phyloP scores from a whole-genome alignment of 139 green algal species.

The Closterium sp. region DNA sequence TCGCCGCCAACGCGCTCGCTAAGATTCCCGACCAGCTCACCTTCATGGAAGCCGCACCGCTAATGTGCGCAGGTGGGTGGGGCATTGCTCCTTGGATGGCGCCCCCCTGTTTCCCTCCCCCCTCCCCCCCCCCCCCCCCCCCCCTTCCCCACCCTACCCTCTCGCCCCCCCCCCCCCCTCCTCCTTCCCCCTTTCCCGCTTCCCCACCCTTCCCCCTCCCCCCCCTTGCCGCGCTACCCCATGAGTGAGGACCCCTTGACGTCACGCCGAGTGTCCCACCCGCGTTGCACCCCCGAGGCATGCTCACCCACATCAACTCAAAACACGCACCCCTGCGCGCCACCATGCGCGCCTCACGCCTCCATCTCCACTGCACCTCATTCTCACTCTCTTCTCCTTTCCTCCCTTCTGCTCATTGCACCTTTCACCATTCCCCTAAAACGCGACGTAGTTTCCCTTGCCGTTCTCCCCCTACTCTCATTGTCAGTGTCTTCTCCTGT shows the following conservation, averaged over 20 bases:
- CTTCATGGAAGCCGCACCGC: constrained; percentile 19
- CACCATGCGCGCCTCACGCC: too few species aligned
- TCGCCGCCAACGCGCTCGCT: constrained; percentile 8
- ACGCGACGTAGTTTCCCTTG: too few species aligned
- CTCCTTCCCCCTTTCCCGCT: neutral
- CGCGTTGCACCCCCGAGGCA: too few species aligned
- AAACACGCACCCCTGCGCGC: too few species aligned
- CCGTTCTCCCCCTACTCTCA: too few species aligned
- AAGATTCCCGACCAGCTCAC: constrained; percentile 20
- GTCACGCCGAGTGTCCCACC: too few species aligned
- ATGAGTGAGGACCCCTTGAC: neutral
- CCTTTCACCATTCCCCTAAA: too few species aligned
- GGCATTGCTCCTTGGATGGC: neutral
- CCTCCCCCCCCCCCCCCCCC: neutral
- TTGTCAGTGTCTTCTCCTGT: too few species aligned
- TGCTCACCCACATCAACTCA: too few species aligned
- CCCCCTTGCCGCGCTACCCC: neutral
- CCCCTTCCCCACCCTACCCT: neutral
- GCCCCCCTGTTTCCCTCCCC: neutral
- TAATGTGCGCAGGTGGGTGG: constrained; percentile 30
- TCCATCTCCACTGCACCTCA: too few species aligned
- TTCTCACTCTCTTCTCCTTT: too few species aligned
- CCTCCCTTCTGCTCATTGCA: too few species aligned
- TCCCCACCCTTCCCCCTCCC: neutral
- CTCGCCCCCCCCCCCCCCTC: neutral